phyloP scores from a whole-genome alignment of 805 yeast genomes.

The Clavispora santaluciae region DNA sequence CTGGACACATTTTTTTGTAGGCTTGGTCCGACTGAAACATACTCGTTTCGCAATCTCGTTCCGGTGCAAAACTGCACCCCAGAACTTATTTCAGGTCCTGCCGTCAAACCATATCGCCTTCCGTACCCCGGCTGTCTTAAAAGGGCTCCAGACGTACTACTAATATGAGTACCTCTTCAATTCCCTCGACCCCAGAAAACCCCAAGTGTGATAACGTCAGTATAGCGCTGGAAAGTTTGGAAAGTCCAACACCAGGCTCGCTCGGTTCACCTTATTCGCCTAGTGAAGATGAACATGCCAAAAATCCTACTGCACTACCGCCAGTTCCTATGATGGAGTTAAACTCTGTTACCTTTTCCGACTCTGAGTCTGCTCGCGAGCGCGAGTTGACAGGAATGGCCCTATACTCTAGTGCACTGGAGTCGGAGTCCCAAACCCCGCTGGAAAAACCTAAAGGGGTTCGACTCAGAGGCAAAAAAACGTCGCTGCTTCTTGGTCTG shows the following conservation, averaged over 20 bases:
- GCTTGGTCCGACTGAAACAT: too few species aligned
- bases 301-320: neutral
- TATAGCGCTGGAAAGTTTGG: neutral
- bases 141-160: too few species aligned
- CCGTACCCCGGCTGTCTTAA: neutral
- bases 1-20: too few species aligned
- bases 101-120: neutral
- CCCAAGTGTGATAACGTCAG: neutral
- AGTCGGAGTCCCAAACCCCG: slow-evolving; percentile 10
- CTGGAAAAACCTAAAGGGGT: slow-evolving; percentile 5
- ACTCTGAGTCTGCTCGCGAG: slow-evolving; percentile 5
- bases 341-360: slow-evolving; percentile 4
- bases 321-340: slow-evolving; percentile 3
- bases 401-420: slow-evolving; percentile 18
- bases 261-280: slow-evolving; percentile 3
- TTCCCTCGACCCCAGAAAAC: neutral
- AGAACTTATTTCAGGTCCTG: neutral
- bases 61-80: neutral
- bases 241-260: slow-evolving; percentile 1
- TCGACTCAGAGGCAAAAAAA: slow-evolving; percentile 4
- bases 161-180: neutral
- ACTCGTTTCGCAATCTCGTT: neutral
- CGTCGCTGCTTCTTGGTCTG: slow-evolving; percentile 3
- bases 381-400: slow-evolving; percentile 3
- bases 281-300: neutral